phyloP scores from a whole-genome alignment of 352 stramenopile genomes.

The Pythium pyrilobum region DNA sequence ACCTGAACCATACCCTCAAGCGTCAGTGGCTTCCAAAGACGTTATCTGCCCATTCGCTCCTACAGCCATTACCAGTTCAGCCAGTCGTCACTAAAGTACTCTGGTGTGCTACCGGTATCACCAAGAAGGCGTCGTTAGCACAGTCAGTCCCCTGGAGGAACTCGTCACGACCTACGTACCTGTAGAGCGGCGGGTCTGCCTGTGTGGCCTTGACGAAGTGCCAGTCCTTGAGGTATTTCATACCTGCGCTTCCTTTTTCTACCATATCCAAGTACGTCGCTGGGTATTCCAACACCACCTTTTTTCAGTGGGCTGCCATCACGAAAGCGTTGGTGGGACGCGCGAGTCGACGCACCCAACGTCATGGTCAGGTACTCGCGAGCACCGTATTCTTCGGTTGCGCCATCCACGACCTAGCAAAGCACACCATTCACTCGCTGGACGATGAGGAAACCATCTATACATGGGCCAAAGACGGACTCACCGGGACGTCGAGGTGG shows the following conservation, averaged over 20 bases:
- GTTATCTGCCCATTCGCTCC: neutral
- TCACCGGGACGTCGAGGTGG: constrained; percentile 46
- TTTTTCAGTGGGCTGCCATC: no score
- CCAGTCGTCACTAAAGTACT: constrained; percentile 90
- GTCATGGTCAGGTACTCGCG: constrained; percentile 54
- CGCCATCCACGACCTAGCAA: constrained; percentile 42
- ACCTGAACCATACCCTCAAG: constrained; percentile 29
- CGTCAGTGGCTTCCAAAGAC: neutral
- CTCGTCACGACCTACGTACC: constrained; percentile 23
- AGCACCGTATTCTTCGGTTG: constrained; percentile 50
- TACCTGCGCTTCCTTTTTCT: constrained; percentile 34
- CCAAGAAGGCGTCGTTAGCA: no score
- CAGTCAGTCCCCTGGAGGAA: no score
- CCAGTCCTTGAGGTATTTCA: constrained; percentile 84
- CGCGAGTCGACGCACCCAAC: constrained; percentile 31
- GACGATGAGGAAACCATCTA: no score
- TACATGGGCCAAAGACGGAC: neutral
- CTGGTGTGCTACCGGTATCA: constrained; percentile 71
- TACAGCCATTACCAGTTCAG: constrained; percentile 85
- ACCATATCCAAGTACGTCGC: constrained; percentile 63
- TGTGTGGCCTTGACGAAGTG: constrained; percentile 70
- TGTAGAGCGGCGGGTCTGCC: constrained; percentile 37
- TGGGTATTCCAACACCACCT: no score
- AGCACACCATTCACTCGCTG: neutral
- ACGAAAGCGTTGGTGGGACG: neutral